Base-by-base conservation (phyloP, 768 basidiomycete genomes). In the Boletus vinaceobasis region DNA sequence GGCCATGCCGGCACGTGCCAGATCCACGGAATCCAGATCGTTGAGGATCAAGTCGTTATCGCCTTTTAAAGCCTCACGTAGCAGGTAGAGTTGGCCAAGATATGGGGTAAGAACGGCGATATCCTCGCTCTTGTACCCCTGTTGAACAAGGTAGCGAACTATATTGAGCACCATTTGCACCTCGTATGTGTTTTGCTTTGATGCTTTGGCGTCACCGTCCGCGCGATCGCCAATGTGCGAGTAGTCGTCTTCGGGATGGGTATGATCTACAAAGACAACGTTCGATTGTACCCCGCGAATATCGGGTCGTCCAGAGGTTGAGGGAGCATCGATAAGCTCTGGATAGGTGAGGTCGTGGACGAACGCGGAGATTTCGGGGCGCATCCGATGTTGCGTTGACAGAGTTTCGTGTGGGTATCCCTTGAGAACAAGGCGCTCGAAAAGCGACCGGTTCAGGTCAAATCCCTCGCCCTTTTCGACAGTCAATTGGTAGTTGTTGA, bases 31-130 rank as follows among this genome's bases (percentile, higher is more conserved):
- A 55, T 88, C 86, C 0, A 87, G 64, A 53, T 88, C 86, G 49
- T 79, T 82, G 14, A 88, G 71, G 3, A 87, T 67, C 1, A 84
- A 81, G 54, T 88, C 86, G n/a, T 70, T 77, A 15, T 72, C 71
- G 17, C 65, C 60, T 56, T 72, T 74, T 38, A 88, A 60, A 0
- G 71, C 71, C 5, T 75, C 66, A 10, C 70, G 76, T 5, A 88
- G 73, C 26, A 74, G 73, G 10, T 74, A 73, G 5, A 88, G 71
- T 65, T 88, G 86, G 0, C 84, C 86, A 1, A 87, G 73, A 55
- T 87, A 88, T 0, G 86, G 86, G 0, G 87, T 88, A 39, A 88
- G 69, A 13, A 88, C 69, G 19, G 87, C 86, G 1, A 88, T 67
- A 13, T 83, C 68, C 13, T 83, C 77, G 0, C 81, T 23, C 4